phyloP scores from a whole-genome alignment of 768 basidiomycete genomes.

The Termitomyces sp. region DNA sequence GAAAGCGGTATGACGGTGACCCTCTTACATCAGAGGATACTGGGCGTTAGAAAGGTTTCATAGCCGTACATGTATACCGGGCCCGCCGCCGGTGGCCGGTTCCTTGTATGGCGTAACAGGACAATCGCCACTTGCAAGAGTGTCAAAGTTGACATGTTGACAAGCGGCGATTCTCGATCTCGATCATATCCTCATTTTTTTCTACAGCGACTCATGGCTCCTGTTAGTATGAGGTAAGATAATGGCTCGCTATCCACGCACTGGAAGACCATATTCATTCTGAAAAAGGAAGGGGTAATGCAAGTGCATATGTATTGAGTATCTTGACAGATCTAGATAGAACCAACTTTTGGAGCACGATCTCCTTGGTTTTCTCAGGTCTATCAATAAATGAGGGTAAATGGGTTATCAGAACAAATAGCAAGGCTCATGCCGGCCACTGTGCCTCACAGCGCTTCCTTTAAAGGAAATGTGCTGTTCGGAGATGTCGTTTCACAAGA shows the following conservation, averaged over 20 bases:
- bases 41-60: background rate
- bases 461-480: background rate
- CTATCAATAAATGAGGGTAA: background rate
- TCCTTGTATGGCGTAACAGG: background rate
- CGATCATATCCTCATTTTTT: background rate
- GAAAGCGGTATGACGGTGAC: background rate
- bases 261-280: background rate
- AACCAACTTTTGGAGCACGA: too few relatives aligned
- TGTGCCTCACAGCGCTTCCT: background rate
- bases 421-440: background rate
- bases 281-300: background rate
- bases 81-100: background rate
- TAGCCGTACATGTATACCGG: background rate
- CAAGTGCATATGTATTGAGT: background rate
- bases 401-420: background rate
- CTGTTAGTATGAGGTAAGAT: background rate
- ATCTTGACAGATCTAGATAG: background rate
- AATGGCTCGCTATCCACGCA: background rate
- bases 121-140: background rate
- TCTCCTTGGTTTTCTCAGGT: too few relatives aligned
- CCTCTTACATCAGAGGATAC: background rate
- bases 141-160: background rate
- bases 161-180: background rate
- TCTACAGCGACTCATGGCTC: background rate
- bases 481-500: background rate